Evolutionary conservation across 1,139 yeast species (phyloP), one percentile per base, ranked within the genome.

Genomic region (Spathaspora jeffriesii): DNA sequence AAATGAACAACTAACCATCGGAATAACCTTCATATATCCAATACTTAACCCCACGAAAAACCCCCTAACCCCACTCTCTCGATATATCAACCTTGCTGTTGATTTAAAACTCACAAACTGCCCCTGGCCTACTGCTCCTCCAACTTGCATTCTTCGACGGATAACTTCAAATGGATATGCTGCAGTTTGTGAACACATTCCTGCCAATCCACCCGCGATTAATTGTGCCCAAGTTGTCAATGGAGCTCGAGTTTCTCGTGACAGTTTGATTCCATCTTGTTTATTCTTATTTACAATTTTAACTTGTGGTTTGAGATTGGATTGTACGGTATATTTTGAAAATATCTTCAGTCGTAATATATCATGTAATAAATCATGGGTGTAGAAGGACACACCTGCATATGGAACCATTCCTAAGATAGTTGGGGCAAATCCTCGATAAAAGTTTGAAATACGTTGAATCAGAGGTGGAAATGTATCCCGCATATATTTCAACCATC

Each of bases 1-100:
- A 66, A 92, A 93, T 14, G 97, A 87, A 65, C 98, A 92, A 44
- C 98, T 96, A 60, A 85, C 93, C 99, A 93, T 93, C 15, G 99
- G 99, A 18, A 88, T 84, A 40, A 93, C 96, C 67, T 93, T 93
- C 60, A 93, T 80, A 64, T 91, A 93, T 1, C 99, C 99, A 56
- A 95, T 93, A 55, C 95, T 85, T 59, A 93, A 76, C 3, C 99
- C 99, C 13, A 93, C 95, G 62, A 88, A 93, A 62, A 87, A 90
- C 4, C 99, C 99, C 56, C 82, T 73, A 54, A 88, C 55, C 0
- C 99, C 99, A 43, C 82, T 76, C 60, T 88, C 93, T 44, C 69
- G 69, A 59, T 78, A 85, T 17, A 92, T 85, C 54, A 87, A 72
- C 36, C 71, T 68, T 10, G 78, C 78, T 0, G 85, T 81, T 44